phyloP scores from a whole-genome alignment of 805 yeast species.

The Yueomyces sp. region DNA sequence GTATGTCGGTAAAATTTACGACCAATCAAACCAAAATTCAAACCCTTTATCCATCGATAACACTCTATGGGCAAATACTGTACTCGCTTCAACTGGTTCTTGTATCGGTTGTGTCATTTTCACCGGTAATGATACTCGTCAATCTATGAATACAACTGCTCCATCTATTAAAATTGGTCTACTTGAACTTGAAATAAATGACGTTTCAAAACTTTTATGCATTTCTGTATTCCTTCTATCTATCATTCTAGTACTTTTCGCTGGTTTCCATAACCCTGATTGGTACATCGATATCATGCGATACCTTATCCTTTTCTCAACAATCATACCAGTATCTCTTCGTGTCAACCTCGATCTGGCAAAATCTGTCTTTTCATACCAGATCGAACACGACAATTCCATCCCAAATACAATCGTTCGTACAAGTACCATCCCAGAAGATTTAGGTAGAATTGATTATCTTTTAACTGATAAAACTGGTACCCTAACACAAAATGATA shows the following conservation, averaged over 20 bases:
- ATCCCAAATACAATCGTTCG: conserved; percentile 87
- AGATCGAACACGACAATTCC: conserved; percentile 74
- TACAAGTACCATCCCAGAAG: conserved; percentile 96
- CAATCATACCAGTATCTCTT: conserved; percentile 91
- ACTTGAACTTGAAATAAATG: conserved; percentile 81
- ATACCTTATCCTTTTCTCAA: conserved; percentile 80
- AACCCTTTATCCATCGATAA: conserved; percentile 69
- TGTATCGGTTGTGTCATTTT: conserved; percentile 80
- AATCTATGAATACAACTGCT: conserved; percentile 81
- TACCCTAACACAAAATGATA: conserved; percentile 92
- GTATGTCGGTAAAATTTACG: conserved; percentile 57
- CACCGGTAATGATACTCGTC: conserved; percentile 90
- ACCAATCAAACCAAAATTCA: conserved; percentile 39
- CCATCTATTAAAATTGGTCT: conserved; percentile 83
- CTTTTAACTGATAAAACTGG: conserved; percentile 91
- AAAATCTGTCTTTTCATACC: conserved; percentile 88
- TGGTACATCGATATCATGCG: conserved; percentile 93
- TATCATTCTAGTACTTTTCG: conserved; percentile 60
- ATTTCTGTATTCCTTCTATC: conserved; percentile 72
- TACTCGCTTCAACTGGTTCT: conserved; percentile 78
- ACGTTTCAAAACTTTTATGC: conserved; percentile 77
- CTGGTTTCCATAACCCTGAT: conserved; percentile 50
- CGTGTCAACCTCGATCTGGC: conserved; percentile 93
- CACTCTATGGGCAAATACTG: conserved; percentile 97
- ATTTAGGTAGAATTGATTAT: conserved; percentile 90